Evolutionary conservation across 2,329 filamentous ascomycete species (phyloP).

Genomic region (Colletotrichum salicis): DNA sequence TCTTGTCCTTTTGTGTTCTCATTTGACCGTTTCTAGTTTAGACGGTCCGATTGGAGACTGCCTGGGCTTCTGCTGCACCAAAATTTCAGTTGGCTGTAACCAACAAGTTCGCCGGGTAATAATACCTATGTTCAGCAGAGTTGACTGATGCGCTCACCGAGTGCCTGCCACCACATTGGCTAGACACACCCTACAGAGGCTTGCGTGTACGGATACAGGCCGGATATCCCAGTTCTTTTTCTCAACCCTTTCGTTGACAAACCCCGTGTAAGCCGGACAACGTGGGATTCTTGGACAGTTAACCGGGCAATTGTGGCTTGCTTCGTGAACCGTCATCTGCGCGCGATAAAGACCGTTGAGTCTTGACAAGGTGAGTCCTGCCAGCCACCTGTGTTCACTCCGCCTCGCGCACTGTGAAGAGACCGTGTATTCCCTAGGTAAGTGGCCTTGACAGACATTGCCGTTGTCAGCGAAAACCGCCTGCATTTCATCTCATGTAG

Average conservation of each 20-base stretch:
- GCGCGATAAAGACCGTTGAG: background rate
- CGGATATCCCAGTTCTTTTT: background rate
- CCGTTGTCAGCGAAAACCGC: constrained; percentile 4
- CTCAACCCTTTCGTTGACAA: background rate
- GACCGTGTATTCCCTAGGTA: background rate
- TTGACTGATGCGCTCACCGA: background rate
- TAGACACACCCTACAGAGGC: background rate
- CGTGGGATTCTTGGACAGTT: background rate
- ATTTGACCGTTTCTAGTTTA: background rate
- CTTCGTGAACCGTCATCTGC: background rate
- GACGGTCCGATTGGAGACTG: constrained; percentile 2
- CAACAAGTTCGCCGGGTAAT: constrained; percentile 1
- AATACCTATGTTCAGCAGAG: constrained; percentile 1
- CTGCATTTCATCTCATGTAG: constrained; percentile 14
- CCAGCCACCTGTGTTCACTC: background rate
- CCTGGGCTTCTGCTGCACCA: background rate
- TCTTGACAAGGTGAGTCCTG: background rate
- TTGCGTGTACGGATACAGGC: background rate
- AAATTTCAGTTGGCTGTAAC: constrained; percentile 13
- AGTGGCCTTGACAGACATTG: background rate
- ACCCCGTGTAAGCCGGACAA: background rate
- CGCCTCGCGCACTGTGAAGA: background rate
- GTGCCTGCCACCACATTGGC: background rate
- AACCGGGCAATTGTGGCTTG: constrained; percentile 12
- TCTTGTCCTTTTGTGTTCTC: background rate